Evolutionary conservation across 2,329 filamentous ascomycete species (phyloP), one percentile per base, ranked within the genome.

Genomic region (Graphiopsis chlorocephala): DNA sequence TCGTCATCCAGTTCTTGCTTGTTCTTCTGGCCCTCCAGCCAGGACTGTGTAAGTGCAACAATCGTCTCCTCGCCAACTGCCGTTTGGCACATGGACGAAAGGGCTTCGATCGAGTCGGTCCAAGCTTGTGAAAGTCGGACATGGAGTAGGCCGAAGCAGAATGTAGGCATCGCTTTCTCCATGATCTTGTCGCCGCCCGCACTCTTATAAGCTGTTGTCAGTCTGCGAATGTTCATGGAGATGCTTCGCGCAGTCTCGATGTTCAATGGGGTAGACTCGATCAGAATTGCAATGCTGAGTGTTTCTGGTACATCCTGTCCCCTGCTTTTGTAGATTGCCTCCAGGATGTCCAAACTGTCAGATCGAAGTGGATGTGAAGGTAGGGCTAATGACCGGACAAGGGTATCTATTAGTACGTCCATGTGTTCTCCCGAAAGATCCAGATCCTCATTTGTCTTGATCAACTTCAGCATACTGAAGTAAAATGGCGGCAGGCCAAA

Each of bases 121-220:
- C 94, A 97, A 6, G 96, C 82, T 38, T 92, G 92, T 0, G 93
- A 86, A 68, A 97, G 83, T 70, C 90, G 91, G 57, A 96, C 88
- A 0, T 93, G 95, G 66, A 98, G 84, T 77, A 97, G 85, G 57
- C 95, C 95, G 71, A 97, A 97, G 71, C 92, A 88, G 72, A 93
- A 98, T 0, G 86, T 84, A 0, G 93, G 91, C 31, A 98, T 84
- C 7, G 92, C 87, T 71, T 85, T 84, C 65, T 85, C 83, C 68
- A 96, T 79, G 86, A 89, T 91, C 1, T 85, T 85, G 42, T 85
- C 82, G 2, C 85, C 79, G 47, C 82, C 80, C 11, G 89, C 74
- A 26, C 84, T 81, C 6, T 84, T 78, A 74, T 95, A 96, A 23
- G 82, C 75, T 17, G 83, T 78, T 2, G 84, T 89, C 50, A 97